A percentile compares a stretch with the other conserved stretches of the same genome.
Evolutionary conservation across 805 yeast genomes (phyloP).

Genomic region (Sungouiozyma ichnusensis): DNA sequence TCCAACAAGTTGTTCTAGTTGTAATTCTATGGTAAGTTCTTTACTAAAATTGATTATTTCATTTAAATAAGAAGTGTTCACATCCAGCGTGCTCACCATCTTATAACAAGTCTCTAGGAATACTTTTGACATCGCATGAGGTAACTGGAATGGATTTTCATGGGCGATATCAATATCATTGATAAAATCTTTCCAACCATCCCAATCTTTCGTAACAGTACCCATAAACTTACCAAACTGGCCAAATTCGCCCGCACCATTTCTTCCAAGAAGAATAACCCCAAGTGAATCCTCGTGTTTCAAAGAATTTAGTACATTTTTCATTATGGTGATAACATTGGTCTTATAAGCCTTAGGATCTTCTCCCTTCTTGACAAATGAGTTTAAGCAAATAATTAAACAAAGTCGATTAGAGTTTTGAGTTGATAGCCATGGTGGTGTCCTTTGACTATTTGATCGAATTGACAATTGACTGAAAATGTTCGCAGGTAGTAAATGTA

Average conservation of each 20-base stretch:
- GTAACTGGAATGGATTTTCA: constrained; percentile 11
- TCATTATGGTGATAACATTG: constrained; percentile 20
- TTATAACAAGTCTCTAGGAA: constrained; percentile 19
- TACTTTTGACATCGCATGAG: constrained; percentile 9
- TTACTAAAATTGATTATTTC: constrained; percentile 1
- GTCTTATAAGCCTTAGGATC: constrained; percentile 14
- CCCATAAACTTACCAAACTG: constrained; percentile 38
- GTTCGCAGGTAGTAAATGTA: constrained; percentile 32
- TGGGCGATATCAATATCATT: constrained; percentile 27
- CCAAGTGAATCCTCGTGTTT: constrained; percentile 36
- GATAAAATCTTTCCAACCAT: constrained; percentile 38
- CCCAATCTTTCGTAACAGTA: constrained; percentile 35
- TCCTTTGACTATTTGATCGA: not conserved
- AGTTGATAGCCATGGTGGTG: constrained; percentile 12
- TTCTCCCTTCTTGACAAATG: not conserved
- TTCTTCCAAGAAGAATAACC: constrained; percentile 37
- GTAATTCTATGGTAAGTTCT: not conserved
- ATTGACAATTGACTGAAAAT: not conserved
- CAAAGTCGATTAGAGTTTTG: constrained; percentile 27
- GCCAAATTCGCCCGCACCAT: constrained; percentile 30
- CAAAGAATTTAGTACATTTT: constrained; percentile 22
- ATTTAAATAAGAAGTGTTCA: not conserved
- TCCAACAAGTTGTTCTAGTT: not conserved
- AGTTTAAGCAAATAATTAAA: constrained; percentile 34
- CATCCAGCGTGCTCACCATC: constrained; percentile 7